phyloP scores from a whole-genome alignment of 2,329 filamentous ascomycete genomes.

The Colletotrichum graminicola region DNA sequence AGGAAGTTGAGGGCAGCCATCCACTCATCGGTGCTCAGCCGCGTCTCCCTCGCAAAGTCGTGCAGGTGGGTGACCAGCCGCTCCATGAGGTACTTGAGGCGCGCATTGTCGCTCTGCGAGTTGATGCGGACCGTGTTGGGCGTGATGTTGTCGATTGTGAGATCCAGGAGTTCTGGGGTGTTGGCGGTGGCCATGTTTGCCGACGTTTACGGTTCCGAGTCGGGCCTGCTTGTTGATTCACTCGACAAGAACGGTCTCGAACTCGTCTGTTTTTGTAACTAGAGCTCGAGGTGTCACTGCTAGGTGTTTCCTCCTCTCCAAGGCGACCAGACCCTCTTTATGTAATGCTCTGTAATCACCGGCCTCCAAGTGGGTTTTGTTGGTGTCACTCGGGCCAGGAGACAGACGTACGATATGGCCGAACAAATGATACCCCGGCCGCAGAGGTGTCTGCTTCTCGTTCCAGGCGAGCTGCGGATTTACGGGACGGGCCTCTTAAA shows the following conservation, averaged over 20 bases:
- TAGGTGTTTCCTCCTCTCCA: background rate
- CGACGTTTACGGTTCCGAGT: background rate
- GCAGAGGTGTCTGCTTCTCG: background rate
- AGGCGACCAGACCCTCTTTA: slow-evolving; percentile 24
- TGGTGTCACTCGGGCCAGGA: background rate
- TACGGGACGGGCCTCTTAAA: background rate
- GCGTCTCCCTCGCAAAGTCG: slow-evolving; percentile 81
- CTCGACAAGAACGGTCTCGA: background rate
- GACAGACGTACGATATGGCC: background rate
- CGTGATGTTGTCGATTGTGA: slow-evolving; percentile 81
- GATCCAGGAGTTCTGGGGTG: slow-evolving; percentile 69
- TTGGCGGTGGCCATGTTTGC: slow-evolving; percentile 26
- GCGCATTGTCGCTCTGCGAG: slow-evolving; percentile 70
- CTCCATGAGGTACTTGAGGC: slow-evolving; percentile 77
- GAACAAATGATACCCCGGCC: background rate
- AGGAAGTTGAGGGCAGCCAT: slow-evolving; percentile 77
- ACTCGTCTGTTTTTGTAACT: slow-evolving; percentile 1
- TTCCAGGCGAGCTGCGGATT: background rate
- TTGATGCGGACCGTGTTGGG: slow-evolving; percentile 79
- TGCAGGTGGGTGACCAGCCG: slow-evolving; percentile 79
- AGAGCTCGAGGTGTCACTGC: background rate
- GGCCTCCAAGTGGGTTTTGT: slow-evolving; percentile 22
- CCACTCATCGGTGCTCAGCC: slow-evolving; percentile 80
- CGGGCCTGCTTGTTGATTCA: background rate
- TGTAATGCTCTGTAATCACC: slow-evolving; percentile 42